Percentiles rank a stretch among this genome's conserved stretches.
Evolutionary conservation across 768 basidiomycete species (phyloP).

Genomic region (Hygrocybe coccinea): DNA sequence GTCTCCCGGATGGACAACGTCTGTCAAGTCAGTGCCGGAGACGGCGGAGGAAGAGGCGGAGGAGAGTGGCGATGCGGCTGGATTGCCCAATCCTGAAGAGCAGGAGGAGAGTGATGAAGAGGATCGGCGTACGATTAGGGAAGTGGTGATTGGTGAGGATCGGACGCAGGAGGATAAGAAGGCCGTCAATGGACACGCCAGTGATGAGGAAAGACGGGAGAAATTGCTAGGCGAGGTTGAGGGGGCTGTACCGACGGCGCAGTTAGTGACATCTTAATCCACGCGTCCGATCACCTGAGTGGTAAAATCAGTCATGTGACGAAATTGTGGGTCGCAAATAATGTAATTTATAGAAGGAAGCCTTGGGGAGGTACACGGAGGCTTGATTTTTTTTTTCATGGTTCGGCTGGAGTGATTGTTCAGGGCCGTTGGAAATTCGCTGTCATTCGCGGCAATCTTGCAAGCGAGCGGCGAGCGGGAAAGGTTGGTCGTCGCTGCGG

Average conservation of each 20-base stretch:
- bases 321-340: too few relatives aligned
- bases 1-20: slow-evolving; percentile 25
- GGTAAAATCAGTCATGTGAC: too few relatives aligned
- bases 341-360: too few relatives aligned
- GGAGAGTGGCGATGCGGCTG: neutral
- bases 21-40: slow-evolving; percentile 8
- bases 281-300: neutral
- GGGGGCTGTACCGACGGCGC: neutral
- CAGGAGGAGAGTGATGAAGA: slow-evolving; percentile 33
- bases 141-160: slow-evolving; percentile 30
- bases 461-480: too few relatives aligned
- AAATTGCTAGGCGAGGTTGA: neutral
- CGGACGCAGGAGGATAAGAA: neutral
- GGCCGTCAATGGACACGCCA: neutral
- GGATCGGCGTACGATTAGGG: slow-evolving; percentile 43
- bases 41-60: slow-evolving; percentile 10
- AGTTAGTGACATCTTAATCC: neutral
- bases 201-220: neutral
- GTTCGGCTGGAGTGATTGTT: too few relatives aligned
- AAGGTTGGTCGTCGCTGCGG: too few relatives aligned
- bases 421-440: too few relatives aligned
- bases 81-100: neutral
- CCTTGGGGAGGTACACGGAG: too few relatives aligned
- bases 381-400: too few relatives aligned
- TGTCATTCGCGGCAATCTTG: too few relatives aligned